Evolutionary conservation across 352 stramenopile genomes (phyloP).

Genomic region (Phytophthora pisi): DNA sequence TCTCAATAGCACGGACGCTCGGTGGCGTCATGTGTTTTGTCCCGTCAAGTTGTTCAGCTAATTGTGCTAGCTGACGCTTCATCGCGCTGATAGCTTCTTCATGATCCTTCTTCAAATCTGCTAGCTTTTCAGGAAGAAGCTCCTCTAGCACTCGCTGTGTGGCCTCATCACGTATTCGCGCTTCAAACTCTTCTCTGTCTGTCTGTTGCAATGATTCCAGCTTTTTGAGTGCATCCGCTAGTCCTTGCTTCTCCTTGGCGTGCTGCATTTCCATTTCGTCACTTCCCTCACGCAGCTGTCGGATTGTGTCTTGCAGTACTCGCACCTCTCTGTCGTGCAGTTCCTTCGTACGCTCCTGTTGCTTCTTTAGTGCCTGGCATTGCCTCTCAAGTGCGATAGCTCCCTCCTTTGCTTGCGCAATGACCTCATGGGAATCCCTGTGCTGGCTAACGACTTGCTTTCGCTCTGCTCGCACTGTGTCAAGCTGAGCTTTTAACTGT

Average conservation of each 20-base stretch:
- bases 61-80: slow-evolving; percentile 23
- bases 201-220: slow-evolving; percentile 10
- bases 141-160: slow-evolving; percentile 18
- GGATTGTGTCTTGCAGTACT: slow-evolving; percentile 29
- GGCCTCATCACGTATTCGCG: slow-evolving; percentile 11
- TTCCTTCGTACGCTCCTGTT: slow-evolving; percentile 33
- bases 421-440: slow-evolving; percentile 29
- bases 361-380: slow-evolving; percentile 29
- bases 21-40: background rate
- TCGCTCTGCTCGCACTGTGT: slow-evolving; percentile 20
- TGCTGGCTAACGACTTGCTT: slow-evolving; percentile 29
- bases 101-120: slow-evolving; percentile 24
- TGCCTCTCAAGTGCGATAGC: slow-evolving; percentile 27
- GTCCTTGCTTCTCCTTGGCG: slow-evolving; percentile 14
- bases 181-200: slow-evolving; percentile 17
- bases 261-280: slow-evolving; percentile 12
- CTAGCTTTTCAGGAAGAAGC: slow-evolving; percentile 11
- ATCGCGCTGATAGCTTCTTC: slow-evolving; percentile 24
- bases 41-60: slow-evolving; percentile 25
- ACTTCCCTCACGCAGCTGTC: slow-evolving; percentile 21
- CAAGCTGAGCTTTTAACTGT: slow-evolving; percentile 24
- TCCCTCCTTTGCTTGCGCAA: slow-evolving; percentile 30
- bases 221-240: slow-evolving; percentile 14
- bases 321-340: slow-evolving; percentile 31
- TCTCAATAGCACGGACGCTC: slow-evolving; percentile 14